Evolutionary conservation across 2,329 filamentous ascomycete species (phyloP), one percentile per base, ranked within the genome.

Genomic region (Capronia coronata): DNA sequence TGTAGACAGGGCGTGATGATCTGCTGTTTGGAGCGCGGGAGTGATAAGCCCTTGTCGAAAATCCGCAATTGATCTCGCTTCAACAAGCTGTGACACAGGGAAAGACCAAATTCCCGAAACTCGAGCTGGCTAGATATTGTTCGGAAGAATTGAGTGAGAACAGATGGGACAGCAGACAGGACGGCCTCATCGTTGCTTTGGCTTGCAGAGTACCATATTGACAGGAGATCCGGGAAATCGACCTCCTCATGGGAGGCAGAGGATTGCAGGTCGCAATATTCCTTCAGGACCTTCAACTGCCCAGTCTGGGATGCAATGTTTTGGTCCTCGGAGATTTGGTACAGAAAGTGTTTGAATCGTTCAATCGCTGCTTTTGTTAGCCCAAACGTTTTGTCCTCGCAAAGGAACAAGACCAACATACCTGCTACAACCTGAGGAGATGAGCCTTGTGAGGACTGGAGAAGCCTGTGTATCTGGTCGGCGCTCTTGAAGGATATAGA

Each of bases 1-100:
- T 91, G 82, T 51, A 98, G 71, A 19, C 86, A 90, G 1, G 93
- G 91, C 2, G 88, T 93, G 53, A 96, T 90, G 51, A 97, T 73
- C 66, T 87, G 88, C 32, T 89, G 88, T 63, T 94, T 95, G 41
- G 81, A 77, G 66, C 88, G 90, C 19, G 86, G 83, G 0, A 87
- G 81, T 2, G 86, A 84, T 14, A 97, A 70, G 52, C 87, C 88
- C 52, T 83, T 82, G 25, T 87, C 82, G 19, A 97, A 71, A 2
- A 94, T 77, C 59, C 90, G 87, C 55, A 90, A 75, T 59, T 95
- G 87, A 21, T 83, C 79, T 56, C 85, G 85, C 61, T 89, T 85
- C 22, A 98, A 71, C 35, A 97, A 71, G 13, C 87, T 87, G 58
- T 87, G 86, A 65, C 87, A 89, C 41, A 98, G 75, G 23, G 84